phyloP scores from a whole-genome alignment of 352 stramenopile species.

The Pythium dissotocum region DNA sequence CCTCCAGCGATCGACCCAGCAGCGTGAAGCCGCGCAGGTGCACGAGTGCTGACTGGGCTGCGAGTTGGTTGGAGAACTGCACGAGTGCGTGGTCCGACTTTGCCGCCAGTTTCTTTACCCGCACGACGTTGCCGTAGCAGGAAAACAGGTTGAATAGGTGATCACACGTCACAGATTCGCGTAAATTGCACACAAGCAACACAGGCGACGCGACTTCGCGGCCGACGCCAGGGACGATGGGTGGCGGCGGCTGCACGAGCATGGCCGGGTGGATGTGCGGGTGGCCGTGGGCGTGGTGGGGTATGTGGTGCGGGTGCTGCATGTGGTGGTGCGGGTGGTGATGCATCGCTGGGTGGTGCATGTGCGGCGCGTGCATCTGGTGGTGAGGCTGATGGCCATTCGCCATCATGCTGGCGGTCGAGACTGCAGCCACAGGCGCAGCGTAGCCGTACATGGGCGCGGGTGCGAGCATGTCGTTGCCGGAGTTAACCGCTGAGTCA shows the following conservation, averaged over 20 bases:
- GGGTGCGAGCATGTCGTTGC: slow-evolving; percentile 23
- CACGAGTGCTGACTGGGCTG: slow-evolving; percentile 48
- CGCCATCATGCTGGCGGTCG: slow-evolving; percentile 22
- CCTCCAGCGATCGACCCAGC: slow-evolving; percentile 52
- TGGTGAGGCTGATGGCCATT: slow-evolving; percentile 7
- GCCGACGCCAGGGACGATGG: slow-evolving; percentile 19
- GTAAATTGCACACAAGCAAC: slow-evolving; percentile 57
- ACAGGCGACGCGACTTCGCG: slow-evolving; percentile 46
- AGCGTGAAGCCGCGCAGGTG: slow-evolving; percentile 60
- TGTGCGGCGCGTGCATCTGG: slow-evolving; percentile 1
- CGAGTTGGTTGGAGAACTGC: slow-evolving; percentile 49
- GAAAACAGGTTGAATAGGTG: slow-evolving; percentile 73
- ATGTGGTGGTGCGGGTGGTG: slow-evolving; percentile 10
- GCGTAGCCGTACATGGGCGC: slow-evolving; percentile 26
- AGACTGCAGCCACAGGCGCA: slow-evolving; percentile 13
- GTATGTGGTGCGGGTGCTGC: slow-evolving; percentile 6
- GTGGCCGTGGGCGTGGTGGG: slow-evolving; percentile 9
- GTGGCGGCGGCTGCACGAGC: slow-evolving; percentile 9
- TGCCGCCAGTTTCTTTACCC: slow-evolving; percentile 56
- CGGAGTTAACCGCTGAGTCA: slow-evolving; percentile 33
- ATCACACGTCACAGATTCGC: slow-evolving; percentile 54
- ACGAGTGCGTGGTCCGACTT: slow-evolving; percentile 64
- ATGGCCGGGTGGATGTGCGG: slow-evolving; percentile 1
- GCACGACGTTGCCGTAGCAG: slow-evolving; percentile 64
- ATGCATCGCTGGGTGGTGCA: not conserved